Conservation (phyloP, 192 early-diverging fungal species). For the Podochytrium sp. region DNA sequence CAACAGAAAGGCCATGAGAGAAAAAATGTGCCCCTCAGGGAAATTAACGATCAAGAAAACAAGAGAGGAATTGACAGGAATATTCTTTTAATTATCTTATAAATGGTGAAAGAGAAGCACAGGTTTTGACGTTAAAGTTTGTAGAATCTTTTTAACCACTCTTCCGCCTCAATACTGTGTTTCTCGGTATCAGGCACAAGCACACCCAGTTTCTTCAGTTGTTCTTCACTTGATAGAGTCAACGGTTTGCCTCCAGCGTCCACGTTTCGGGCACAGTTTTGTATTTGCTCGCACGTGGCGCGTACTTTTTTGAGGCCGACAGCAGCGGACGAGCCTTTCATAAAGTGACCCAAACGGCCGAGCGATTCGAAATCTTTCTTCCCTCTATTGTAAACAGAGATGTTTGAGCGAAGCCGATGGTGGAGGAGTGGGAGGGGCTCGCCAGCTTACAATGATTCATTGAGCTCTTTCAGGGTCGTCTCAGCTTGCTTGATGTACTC, state of each 20-base stretch:
- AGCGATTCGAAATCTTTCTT: conserved; percentile 69
- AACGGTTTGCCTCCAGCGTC: conserved; percentile 7
- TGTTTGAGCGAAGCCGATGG: background rate
- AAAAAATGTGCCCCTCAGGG: too few species aligned
- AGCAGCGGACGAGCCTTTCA: conserved; percentile 89
- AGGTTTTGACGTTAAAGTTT: background rate
- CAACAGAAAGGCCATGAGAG: too few species aligned
- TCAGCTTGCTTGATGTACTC: conserved; percentile 88
- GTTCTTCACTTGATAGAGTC: background rate
- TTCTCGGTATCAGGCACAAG: background rate
- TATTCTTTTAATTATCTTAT: too few species aligned
- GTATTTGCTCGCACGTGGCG: conserved; percentile 85
- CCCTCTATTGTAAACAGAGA: conserved; percentile 34
- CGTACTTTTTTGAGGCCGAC: conserved; percentile 82
- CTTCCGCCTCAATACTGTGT: conserved; percentile 2
- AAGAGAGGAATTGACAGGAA: too few species aligned
- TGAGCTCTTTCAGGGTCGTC: conserved; percentile 77
- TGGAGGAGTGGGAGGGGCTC: background rate
- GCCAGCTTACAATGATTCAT: conserved; percentile 59
- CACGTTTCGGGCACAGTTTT: conserved; percentile 66
- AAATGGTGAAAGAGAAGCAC: too few species aligned
- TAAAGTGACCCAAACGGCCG: conserved; percentile 84
- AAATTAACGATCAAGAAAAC: too few species aligned
- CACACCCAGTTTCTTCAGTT: background rate
- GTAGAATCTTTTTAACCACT: conserved; percentile 15